Evolutionary conservation across 192 early-diverging fungal species (phyloP).

Genomic region (Funneliformis mosseae): DNA sequence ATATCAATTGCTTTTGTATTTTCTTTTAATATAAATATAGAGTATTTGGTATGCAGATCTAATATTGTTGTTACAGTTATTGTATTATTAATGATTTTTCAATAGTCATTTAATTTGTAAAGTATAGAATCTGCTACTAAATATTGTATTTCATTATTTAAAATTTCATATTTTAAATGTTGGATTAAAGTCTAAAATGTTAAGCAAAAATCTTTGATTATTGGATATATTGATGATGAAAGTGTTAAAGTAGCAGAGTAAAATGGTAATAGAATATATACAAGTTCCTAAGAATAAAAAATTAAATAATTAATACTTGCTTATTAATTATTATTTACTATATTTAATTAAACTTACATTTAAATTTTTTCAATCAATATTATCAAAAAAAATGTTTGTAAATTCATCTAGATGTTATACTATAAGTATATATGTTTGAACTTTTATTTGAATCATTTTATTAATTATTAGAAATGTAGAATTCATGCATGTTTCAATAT

Average conservation of each 20-base stretch:
- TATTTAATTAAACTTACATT: not conserved
- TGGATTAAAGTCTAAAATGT: not conserved
- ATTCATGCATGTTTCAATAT: not conserved
- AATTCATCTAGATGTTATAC: not conserved
- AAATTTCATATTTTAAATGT: not conserved
- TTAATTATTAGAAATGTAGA: slow-evolving; percentile 6
- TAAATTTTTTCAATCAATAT: not conserved
- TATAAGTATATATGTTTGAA: not conserved
- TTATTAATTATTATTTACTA: not conserved
- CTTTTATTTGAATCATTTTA: slow-evolving; percentile 2
- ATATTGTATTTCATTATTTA: not conserved
- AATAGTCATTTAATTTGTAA: not conserved
- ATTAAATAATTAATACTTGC: not conserved
- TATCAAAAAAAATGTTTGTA: not conserved
- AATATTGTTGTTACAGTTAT: not conserved
- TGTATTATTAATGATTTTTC: not conserved
- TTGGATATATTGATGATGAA: slow-evolving; percentile 23
- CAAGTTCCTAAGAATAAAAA: not conserved
- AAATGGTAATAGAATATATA: not conserved
- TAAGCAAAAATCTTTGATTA: not conserved
- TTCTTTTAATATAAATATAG: not conserved
- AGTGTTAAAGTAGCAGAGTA: not conserved
- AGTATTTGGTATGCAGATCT: not conserved
- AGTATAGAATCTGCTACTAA: not conserved
- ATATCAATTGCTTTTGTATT: not conserved